Evolutionary conservation across 768 basidiomycete genomes (phyloP).

Genomic region (button mushroom (Agaricus bisporus)): DNA sequence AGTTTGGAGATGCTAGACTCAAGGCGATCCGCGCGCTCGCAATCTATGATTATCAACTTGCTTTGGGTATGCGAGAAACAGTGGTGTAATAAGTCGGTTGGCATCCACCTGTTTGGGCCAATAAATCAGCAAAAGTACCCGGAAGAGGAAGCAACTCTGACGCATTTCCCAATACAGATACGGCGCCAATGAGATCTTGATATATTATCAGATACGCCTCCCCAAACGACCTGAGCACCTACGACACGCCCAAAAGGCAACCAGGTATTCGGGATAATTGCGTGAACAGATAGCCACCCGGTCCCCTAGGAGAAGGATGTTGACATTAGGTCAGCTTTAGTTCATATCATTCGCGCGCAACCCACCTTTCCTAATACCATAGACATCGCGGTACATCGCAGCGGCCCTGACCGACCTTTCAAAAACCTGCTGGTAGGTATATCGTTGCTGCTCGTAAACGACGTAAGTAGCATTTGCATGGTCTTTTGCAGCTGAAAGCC

Average conservation of each 20-base stretch:
- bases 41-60: slow-evolving; percentile 39
- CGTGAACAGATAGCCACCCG: slow-evolving; percentile 41
- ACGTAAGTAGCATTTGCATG: slow-evolving; percentile 37
- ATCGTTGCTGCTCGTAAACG: slow-evolving; percentile 42
- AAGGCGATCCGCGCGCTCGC: slow-evolving; percentile 37
- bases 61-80: slow-evolving; percentile 38
- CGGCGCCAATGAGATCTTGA: slow-evolving; percentile 41
- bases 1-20: slow-evolving; percentile 22
- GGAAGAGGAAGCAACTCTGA: slow-evolving; percentile 17
- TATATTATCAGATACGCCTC: background rate
- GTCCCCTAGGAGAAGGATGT: slow-evolving; percentile 22
- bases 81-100: slow-evolving; percentile 32
- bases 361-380: slow-evolving; percentile 42
- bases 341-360: background rate
- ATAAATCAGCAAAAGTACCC: background rate
- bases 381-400: slow-evolving; percentile 29
- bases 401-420: slow-evolving; percentile 30
- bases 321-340: background rate
- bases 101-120: slow-evolving; percentile 28
- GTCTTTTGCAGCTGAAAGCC: slow-evolving; percentile 30
- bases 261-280: slow-evolving; percentile 41
- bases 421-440: slow-evolving; percentile 35
- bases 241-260: slow-evolving; percentile 46
- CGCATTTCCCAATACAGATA: slow-evolving; percentile 43
- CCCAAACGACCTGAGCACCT: slow-evolving; percentile 10